These are phyloP conservation scores for Quercus lobata DNA, from an alignment of 331 rosid genomes.

Conservation along the genomic window DNA sequence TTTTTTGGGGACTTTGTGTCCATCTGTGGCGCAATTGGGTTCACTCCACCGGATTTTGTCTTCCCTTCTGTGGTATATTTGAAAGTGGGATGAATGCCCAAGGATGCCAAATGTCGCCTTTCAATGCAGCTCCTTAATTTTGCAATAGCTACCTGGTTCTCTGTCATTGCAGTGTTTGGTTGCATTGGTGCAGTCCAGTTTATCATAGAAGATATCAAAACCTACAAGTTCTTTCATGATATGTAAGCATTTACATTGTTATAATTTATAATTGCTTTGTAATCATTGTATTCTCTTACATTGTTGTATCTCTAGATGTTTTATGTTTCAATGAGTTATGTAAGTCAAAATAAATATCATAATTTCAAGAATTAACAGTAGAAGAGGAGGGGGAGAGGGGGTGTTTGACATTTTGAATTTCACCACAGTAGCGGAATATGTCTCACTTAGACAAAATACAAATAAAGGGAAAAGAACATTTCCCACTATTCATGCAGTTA, in stretches of 20 bases:
- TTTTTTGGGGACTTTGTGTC: constrained; percentile 73
- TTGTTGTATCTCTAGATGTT: background rate
- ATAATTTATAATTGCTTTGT: no score
- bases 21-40: constrained; percentile 72
- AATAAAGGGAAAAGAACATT: background rate
- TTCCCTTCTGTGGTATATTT: constrained; percentile 67
- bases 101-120: constrained; percentile 24
- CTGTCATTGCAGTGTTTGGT: constrained; percentile 61
- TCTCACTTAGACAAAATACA: no score
- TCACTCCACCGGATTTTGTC: constrained; percentile 66
- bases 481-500: background rate
- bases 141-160: constrained; percentile 56
- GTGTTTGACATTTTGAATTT: no score
- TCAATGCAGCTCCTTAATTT: constrained; percentile 47
- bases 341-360: background rate
- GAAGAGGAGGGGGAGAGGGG: background rate
- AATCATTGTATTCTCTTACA: background rate
- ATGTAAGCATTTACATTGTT: constrained; percentile 29
- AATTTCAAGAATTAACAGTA: background rate
- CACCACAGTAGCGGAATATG: no score
- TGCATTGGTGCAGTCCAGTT: constrained; percentile 63
- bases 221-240: constrained; percentile 62
- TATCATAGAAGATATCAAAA: constrained; percentile 55
- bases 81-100: constrained; percentile 38
- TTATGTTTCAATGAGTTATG: background rate